These are phyloP conservation scores for Cadophora sp. DNA, from an alignment of 2,329 filamentous ascomycete genomes.

Conservation along the genomic window DNA sequence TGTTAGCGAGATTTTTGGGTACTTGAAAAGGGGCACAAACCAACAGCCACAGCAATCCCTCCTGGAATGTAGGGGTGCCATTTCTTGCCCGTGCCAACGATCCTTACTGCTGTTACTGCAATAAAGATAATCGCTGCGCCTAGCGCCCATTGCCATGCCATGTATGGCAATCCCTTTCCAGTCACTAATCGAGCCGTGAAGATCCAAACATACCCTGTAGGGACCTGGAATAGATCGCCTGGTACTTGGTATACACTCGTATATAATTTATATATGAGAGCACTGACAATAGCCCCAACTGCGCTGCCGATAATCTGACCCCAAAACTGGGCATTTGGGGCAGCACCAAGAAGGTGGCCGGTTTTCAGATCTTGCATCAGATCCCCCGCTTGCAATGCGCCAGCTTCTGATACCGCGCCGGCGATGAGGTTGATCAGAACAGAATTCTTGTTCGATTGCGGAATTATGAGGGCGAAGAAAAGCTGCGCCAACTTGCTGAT, in stretches of 20 bases:
- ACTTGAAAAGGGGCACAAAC: conserved; percentile 52
- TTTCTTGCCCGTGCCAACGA: conserved; percentile 55
- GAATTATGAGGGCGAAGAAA: conserved; percentile 90
- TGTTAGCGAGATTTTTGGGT: conserved; percentile 12
- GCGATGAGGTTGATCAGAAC: conserved; percentile 96
- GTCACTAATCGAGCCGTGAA: conserved; percentile 95
- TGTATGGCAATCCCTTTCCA: conserved; percentile 82
- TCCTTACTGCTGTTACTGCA: conserved; percentile 72
- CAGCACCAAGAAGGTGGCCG: conserved; percentile 88
- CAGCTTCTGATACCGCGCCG: conserved; percentile 83
- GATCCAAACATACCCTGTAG: conserved; percentile 96
- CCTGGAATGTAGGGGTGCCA: conserved; percentile 86
- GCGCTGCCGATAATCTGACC: conserved; percentile 92
- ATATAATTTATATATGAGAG: conserved; percentile 88
- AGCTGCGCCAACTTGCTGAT: conserved; percentile 97
- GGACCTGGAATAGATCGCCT: conserved; percentile 88
- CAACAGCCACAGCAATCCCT: conserved; percentile 94
- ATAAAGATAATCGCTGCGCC: conserved; percentile 79
- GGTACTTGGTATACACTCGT: conserved; percentile 89
- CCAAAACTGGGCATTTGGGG: conserved; percentile 94
- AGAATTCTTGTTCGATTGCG: conserved; percentile 78
- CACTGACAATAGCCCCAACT: conserved; percentile 84
- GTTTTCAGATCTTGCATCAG: conserved; percentile 98
- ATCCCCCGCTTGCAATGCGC: conserved; percentile 93
- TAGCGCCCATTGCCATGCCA: conserved; percentile 81